phyloP scores from a whole-genome alignment of 1,139 yeast species.

The Candida frijolesensis region DNA sequence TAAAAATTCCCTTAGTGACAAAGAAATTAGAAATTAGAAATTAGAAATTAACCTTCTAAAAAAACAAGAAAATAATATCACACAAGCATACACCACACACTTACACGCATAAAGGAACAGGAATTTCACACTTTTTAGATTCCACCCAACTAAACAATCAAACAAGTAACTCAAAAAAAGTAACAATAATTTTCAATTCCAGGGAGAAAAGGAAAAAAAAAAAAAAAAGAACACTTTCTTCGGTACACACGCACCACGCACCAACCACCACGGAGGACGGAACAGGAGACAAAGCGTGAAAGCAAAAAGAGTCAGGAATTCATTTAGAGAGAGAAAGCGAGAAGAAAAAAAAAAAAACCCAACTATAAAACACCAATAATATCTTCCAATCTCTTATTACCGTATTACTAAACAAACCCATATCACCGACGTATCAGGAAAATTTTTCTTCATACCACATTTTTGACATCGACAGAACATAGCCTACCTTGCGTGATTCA shows the following conservation, averaged over 20 bases:
- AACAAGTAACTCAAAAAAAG: neutral
- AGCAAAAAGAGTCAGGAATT: neutral
- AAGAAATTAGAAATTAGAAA: neutral
- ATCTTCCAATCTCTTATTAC: neutral
- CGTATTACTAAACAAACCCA: conserved; percentile 1
- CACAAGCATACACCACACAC: too few species aligned
- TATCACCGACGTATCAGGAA: neutral
- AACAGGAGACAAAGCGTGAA: neutral
- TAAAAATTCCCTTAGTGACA: neutral
- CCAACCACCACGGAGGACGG: neutral
- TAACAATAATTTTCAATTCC: neutral
- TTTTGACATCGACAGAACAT: neutral
- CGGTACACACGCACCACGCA: neutral
- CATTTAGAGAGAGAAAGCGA: neutral
- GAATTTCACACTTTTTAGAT: neutral
- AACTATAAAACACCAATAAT: conserved; percentile 3
- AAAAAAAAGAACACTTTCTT: neutral
- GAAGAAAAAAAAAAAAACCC: neutral
- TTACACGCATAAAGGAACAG: neutral
- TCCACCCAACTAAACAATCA: neutral
- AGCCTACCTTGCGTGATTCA: neutral
- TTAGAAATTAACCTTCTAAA: neutral
- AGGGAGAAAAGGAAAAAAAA: neutral
- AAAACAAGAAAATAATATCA: too few species aligned
- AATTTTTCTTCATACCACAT: neutral